Conservation (phyloP, 495 filamentous ascomycete genomes). For the Hypoxylon perforatum region DNA sequence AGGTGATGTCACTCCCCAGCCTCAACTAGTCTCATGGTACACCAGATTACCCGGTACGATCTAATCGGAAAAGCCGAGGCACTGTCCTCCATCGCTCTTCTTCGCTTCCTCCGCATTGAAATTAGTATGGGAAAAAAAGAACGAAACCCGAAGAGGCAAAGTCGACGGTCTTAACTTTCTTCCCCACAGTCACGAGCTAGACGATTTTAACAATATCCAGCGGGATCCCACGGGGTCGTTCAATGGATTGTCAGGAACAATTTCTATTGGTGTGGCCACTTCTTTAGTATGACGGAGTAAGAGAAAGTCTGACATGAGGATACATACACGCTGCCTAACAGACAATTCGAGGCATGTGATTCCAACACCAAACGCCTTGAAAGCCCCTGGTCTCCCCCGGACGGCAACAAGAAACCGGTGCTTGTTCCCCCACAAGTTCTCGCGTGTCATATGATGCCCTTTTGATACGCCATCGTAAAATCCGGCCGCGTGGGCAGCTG, state of each 20-base stretch:
- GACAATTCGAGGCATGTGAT: slow-evolving; percentile 34
- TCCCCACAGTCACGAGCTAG: slow-evolving; percentile 45
- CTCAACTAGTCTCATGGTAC: slow-evolving; percentile 9
- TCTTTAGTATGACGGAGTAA: neutral
- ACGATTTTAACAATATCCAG: slow-evolving; percentile 27
- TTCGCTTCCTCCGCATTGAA: slow-evolving; percentile 19
- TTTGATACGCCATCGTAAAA: slow-evolving; percentile 17
- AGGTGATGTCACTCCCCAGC: slow-evolving; percentile 38
- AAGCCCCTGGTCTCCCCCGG: neutral
- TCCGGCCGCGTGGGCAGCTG: slow-evolving; percentile 22
- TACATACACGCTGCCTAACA: slow-evolving; percentile 1
- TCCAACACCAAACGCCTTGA: slow-evolving; percentile 11
- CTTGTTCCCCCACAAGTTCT: slow-evolving; percentile 36
- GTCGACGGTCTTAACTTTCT: slow-evolving; percentile 30
- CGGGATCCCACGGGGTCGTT: slow-evolving; percentile 33
- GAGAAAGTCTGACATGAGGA: slow-evolving; percentile 2
- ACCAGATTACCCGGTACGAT: slow-evolving; percentile 24
- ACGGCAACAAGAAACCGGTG: slow-evolving; percentile 30
- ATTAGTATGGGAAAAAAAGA: slow-evolving; percentile 2
- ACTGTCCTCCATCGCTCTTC: neutral
- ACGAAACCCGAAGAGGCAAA: slow-evolving; percentile 24
- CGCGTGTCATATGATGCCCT: slow-evolving; percentile 41
- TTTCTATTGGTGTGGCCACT: neutral
- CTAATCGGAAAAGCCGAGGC: slow-evolving; percentile 46
- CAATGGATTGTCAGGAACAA: slow-evolving; percentile 14